A percentile compares a stretch with the other conserved stretches of the same genome.
phyloP scores from a whole-genome alignment of 2,329 filamentous ascomycete species.

The Drechslerella dactyloides region DNA sequence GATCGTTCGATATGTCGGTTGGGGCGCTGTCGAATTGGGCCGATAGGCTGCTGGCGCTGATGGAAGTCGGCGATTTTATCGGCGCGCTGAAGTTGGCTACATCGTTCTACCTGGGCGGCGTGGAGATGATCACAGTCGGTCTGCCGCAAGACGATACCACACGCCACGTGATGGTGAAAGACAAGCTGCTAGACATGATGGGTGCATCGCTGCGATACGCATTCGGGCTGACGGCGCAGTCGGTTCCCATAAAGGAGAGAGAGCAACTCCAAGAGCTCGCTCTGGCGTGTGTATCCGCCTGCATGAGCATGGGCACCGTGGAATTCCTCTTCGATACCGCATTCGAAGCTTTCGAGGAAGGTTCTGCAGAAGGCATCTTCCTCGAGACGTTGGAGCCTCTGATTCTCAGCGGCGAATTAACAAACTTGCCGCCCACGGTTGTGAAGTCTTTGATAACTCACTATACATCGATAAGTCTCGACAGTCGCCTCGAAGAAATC shows the following conservation, averaged over 20 bases:
- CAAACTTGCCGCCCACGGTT: slow-evolving; percentile 76
- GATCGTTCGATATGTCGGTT: slow-evolving; percentile 91
- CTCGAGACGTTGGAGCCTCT: slow-evolving; percentile 87
- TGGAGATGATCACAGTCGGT: slow-evolving; percentile 93
- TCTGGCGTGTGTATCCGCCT: slow-evolving; percentile 81
- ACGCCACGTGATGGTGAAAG: slow-evolving; percentile 80
- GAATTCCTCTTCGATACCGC: slow-evolving; percentile 91
- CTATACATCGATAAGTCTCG: slow-evolving; percentile 76
- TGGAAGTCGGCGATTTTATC: slow-evolving; percentile 97
- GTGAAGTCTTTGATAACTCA: slow-evolving; percentile 85
- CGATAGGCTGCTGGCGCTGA: slow-evolving; percentile 86
- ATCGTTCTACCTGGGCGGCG: slow-evolving; percentile 85
- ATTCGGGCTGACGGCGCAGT: slow-evolving; percentile 70
- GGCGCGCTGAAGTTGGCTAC: slow-evolving; percentile 88
- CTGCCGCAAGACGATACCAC: slow-evolving; percentile 80
- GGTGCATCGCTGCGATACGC: slow-evolving; percentile 87
- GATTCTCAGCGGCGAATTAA: slow-evolving; percentile 78
- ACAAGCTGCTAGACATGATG: slow-evolving; percentile 92
- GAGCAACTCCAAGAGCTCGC: slow-evolving; percentile 76
- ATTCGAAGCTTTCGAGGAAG: slow-evolving; percentile 87
- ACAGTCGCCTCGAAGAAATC: slow-evolving; percentile 85
- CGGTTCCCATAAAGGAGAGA: slow-evolving; percentile 61
- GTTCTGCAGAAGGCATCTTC: slow-evolving; percentile 74
- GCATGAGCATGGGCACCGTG: slow-evolving; percentile 74
- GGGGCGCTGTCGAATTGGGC: slow-evolving; percentile 97